Conservation (phyloP, 306 rosid species). For the Cucumis cinereus region DNA sequence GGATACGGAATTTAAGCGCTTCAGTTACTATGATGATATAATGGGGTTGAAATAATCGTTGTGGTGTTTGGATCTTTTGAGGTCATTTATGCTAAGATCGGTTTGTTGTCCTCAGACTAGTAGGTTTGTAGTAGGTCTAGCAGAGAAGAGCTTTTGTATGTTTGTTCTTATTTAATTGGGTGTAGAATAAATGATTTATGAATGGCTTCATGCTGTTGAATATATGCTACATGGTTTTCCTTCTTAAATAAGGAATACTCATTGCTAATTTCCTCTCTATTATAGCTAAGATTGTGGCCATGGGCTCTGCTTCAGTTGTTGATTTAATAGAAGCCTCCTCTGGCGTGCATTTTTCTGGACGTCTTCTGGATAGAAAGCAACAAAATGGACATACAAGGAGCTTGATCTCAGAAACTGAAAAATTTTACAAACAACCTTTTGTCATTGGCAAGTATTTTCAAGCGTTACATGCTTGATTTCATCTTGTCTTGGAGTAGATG, state of each 20-base stretch:
- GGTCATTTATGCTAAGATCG: neutral
- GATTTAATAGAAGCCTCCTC: constrained; percentile 86
- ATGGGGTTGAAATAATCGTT: neutral
- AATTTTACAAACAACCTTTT: constrained; percentile 63
- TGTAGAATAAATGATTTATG: neutral
- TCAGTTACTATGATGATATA: neutral
- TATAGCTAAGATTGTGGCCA: constrained; percentile 27
- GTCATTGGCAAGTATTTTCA: constrained; percentile 55
- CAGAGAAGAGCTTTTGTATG: neutral
- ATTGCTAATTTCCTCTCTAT: neutral
- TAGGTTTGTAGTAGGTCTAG: neutral
- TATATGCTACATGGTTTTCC: neutral
- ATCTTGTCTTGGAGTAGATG: neutral
- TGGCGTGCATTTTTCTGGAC: constrained; percentile 90
- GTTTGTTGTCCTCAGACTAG: neutral
- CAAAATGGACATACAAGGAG: constrained; percentile 31
- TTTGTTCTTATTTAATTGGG: neutral
- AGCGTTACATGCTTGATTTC: neutral
- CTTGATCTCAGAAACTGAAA: constrained; percentile 43
- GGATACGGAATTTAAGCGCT: neutral
- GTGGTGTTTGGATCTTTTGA: neutral
- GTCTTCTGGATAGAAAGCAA: constrained; percentile 56
- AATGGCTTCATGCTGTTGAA: neutral
- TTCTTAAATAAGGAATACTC: neutral
- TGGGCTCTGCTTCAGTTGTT: constrained; percentile 59